Evolutionary conservation across 2,329 filamentous ascomycete species (phyloP), one percentile per base, ranked within the genome.

Genomic region (Lecanicillium sp.): DNA sequence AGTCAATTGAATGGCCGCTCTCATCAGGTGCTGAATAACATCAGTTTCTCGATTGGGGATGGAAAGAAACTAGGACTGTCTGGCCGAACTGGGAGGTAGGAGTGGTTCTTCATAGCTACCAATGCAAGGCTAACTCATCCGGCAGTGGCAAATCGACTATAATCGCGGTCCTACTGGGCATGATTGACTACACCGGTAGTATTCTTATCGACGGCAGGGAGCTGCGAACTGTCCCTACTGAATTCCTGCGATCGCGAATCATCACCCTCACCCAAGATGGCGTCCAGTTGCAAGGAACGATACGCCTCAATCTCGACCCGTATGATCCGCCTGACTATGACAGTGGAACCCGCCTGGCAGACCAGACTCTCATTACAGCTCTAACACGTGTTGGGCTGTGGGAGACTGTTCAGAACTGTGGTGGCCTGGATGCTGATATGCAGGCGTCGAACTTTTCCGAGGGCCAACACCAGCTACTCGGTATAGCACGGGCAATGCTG

Each of bases 211-310:
- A 47, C 40, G 17, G 44, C 19, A 15, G 19, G 17, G 28, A n/a
- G 33, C 39, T 2, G 5, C 40, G 4, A 25, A 37, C 2, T 28
- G 37, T 15, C 33, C 45, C 12, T 29, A 33, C 12, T 14, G 41
- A 22, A 1, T 35, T 47, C 3, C 14, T 57, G 5, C 49, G 56
- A 3, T 45, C 48, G 2, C 54, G 50, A 11, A 55, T 59, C 15
- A 43, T 56, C 8, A 46, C 49, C 1, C 45, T 57, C 0, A 37
- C 56, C 0, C 57, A 59, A 29, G 55, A 57, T 12, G 42, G 49
- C 2, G 29, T 43, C 5, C 35, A 17, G 2, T n/a, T 46, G 0
- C 33, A 28, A 6, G 40, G 33, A 0, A 30, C 32, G 3, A 22
- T 46, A 0, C 43, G 43, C 11, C 17, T 14, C 4, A 45, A 46